These are phyloP conservation scores for Elsinoe ampelina DNA, from an alignment of 2,329 filamentous ascomycete genomes.

Conservation along the genomic window DNA sequence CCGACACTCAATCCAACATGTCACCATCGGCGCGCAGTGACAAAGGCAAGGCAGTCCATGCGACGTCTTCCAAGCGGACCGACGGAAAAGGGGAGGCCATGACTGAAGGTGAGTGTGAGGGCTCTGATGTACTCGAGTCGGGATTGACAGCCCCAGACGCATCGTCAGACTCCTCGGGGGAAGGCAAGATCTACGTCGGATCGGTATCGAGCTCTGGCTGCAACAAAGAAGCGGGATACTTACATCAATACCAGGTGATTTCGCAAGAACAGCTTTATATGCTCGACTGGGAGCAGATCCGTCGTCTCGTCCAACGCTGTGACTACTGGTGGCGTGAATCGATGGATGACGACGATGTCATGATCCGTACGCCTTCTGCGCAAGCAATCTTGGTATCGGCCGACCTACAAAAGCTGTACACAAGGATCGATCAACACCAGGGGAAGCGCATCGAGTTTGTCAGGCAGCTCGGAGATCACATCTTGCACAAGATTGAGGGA, in stretches of 20 bases:
- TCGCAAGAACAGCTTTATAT: slow-evolving; percentile 1
- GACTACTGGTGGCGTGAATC: background rate
- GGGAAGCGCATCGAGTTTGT: background rate
- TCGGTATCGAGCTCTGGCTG: background rate
- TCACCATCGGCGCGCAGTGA: too few species aligned
- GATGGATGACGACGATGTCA: background rate
- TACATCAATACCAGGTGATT: background rate
- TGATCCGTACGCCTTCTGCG: background rate
- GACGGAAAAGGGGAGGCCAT: too few species aligned
- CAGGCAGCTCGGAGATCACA: background rate
- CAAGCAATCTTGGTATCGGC: background rate
- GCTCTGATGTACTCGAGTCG: too few species aligned
- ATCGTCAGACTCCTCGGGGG: too few species aligned
- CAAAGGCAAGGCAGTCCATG: too few species aligned
- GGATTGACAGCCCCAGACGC: too few species aligned
- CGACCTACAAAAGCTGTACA: slow-evolving; percentile 4
- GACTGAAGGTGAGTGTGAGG: too few species aligned
- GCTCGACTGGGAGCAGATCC: slow-evolving; percentile 3
- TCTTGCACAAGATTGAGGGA: background rate
- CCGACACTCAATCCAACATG: too few species aligned
- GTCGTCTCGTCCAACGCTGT: background rate
- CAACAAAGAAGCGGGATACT: background rate
- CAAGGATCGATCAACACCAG: background rate
- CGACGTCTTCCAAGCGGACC: too few species aligned
- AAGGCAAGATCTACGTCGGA: background rate